These are phyloP conservation scores for Cryptomeria japonica DNA, from an alignment of 75 land plant genomes.

Conservation along the genomic window DNA sequence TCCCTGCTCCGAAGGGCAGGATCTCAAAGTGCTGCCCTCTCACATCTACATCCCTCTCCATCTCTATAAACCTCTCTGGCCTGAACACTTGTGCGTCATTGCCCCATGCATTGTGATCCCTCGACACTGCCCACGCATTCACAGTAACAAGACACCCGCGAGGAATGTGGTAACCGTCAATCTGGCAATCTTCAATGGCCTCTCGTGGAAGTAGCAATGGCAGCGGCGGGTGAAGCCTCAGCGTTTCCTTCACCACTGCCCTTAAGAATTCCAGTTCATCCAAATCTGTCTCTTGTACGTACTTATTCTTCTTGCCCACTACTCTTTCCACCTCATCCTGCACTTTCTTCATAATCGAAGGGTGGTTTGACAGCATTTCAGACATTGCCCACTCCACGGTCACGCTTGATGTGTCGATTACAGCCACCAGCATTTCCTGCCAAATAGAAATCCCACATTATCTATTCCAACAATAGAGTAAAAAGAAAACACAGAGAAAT, in stretches of 20 bases:
- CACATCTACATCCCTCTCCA: neutral
- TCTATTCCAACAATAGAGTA: neutral
- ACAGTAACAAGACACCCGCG: neutral
- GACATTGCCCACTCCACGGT: conserved; percentile 13
- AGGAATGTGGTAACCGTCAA: neutral
- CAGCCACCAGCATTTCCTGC: neutral
- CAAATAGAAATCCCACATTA: neutral
- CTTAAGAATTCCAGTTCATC: neutral
- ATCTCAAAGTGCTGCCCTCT: conserved; percentile 5
- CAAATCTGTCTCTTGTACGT: neutral
- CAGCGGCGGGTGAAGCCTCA: neutral
- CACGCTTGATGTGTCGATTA: conserved; percentile 19
- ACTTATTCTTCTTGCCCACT: neutral
- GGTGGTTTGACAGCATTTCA: neutral
- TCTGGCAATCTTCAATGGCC: neutral
- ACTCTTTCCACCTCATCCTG: neutral
- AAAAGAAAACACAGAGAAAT: neutral
- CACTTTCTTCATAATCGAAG: neutral
- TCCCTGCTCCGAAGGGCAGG: conserved; percentile 10
- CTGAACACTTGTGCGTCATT: neutral
- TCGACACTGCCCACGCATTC: neutral
- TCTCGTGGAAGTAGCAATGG: neutral
- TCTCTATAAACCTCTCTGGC: neutral
- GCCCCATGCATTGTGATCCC: neutral
- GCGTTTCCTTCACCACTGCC: neutral